These are phyloP conservation scores for Desmodesmus armatus DNA, from an alignment of 139 green algal species.

Conservation along the genomic window DNA sequence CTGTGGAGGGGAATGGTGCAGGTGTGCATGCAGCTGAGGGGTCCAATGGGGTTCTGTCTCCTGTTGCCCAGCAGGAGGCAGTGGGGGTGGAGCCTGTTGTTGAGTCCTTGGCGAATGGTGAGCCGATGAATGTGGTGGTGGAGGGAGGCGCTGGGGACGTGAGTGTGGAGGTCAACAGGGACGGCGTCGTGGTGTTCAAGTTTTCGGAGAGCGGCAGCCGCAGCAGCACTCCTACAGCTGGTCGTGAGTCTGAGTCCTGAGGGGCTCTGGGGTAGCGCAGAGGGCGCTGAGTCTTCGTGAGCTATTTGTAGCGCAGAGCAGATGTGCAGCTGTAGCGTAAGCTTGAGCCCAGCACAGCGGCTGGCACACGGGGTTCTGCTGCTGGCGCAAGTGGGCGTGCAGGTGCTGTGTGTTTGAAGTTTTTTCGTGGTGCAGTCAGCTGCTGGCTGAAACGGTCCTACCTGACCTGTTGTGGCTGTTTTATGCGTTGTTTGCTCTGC, in stretches of 20 bases:
- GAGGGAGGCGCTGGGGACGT: slow-evolving; percentile 9
- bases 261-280: background rate
- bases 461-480: no score
- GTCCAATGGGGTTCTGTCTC: no score
- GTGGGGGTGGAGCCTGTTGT: background rate
- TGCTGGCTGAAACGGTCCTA: no score
- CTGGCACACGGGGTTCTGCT: no score
- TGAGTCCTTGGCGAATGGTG: background rate
- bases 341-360: no score
- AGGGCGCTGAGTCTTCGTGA: background rate
- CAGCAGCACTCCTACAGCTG: slow-evolving; percentile 3
- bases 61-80: background rate
- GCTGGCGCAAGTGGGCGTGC: no score
- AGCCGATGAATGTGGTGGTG: background rate
- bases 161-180: slow-evolving; percentile 4
- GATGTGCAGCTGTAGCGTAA: no score
- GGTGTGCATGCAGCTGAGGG: background rate
- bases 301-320: no score
- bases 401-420: no score
- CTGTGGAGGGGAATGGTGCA: background rate
- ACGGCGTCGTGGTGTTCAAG: slow-evolving; percentile 37
- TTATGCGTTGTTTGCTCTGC: no score
- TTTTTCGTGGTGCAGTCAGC: no score
- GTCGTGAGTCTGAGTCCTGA: slow-evolving; percentile 15
- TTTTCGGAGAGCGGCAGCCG: slow-evolving; percentile 15